A percentile compares a stretch with the other conserved stretches of the same genome.
These are phyloP conservation scores for Wickerhamiella shivajii DNA, from an alignment of 805 yeast genomes.

Conservation along the genomic window DNA sequence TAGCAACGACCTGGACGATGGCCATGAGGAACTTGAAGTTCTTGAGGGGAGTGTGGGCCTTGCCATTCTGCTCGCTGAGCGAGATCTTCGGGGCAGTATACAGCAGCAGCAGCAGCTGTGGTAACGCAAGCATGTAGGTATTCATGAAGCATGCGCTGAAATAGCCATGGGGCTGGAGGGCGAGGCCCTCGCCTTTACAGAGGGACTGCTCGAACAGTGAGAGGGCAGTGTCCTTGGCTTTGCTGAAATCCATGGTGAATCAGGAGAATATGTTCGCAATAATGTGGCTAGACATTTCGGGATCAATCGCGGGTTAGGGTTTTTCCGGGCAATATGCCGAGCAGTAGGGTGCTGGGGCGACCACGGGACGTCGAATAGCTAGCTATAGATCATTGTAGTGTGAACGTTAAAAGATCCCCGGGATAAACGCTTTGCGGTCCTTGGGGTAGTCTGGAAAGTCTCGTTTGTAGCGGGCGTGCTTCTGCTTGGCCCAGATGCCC, in stretches of 20 bases:
- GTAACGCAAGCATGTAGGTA: slow-evolving; percentile 17
- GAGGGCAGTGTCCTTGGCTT: slow-evolving; percentile 20
- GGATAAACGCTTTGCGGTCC: slow-evolving; percentile 64
- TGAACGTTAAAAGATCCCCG: slow-evolving; percentile 42
- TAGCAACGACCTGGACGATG: slow-evolving; percentile 10
- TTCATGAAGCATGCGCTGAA: slow-evolving; percentile 16
- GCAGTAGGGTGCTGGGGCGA: background rate
- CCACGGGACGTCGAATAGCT: background rate
- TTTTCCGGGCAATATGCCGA: background rate
- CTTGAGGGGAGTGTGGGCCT: slow-evolving; percentile 10
- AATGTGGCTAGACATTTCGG: background rate
- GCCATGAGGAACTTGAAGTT: slow-evolving; percentile 15
- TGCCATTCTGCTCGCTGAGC: slow-evolving; percentile 11
- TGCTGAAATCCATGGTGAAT: slow-evolving; percentile 11
- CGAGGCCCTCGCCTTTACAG: slow-evolving; percentile 14
- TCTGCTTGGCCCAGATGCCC: slow-evolving; percentile 84
- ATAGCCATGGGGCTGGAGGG: slow-evolving; percentile 16
- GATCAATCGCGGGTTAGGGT: too few species aligned
- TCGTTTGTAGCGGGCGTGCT: slow-evolving; percentile 52
- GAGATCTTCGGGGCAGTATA: slow-evolving; percentile 12
- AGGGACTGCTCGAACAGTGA: slow-evolving; percentile 32
- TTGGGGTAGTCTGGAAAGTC: slow-evolving; percentile 72
- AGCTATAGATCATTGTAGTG: background rate
- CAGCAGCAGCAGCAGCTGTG: slow-evolving; percentile 11
- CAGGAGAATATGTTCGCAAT: background rate